Evolutionary conservation across 768 basidiomycete genomes (phyloP).

Genomic region (Gloeopeniophorella convolvens): DNA sequence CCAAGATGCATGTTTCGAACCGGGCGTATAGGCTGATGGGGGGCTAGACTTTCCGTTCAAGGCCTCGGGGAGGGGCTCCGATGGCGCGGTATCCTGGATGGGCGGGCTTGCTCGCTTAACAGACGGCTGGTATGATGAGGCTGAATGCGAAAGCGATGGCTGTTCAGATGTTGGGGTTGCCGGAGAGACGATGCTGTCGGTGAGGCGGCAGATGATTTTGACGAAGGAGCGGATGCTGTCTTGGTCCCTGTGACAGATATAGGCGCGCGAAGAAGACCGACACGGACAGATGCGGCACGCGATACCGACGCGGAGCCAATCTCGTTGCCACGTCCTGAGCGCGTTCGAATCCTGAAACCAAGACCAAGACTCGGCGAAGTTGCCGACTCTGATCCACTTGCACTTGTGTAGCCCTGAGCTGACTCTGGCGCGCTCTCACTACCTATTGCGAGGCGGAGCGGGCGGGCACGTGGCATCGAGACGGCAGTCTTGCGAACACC

Average conservation of each 20-base stretch:
- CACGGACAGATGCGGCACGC: constrained; percentile 8
- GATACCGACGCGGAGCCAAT: background rate
- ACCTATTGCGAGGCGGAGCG: constrained; percentile 9
- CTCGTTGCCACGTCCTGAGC: background rate
- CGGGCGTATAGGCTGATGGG: background rate
- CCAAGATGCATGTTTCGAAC: constrained; percentile 16
- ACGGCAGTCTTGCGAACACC: constrained; percentile 10
- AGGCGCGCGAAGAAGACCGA: constrained; percentile 14
- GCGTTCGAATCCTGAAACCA: constrained; percentile 15
- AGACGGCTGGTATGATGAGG: background rate
- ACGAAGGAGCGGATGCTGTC: constrained; percentile 1
- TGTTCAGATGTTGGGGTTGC: constrained; percentile 5
- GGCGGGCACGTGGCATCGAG: constrained; percentile 9
- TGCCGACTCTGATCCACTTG: constrained; percentile 15
- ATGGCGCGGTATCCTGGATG: background rate
- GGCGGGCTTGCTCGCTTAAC: constrained; percentile 10
- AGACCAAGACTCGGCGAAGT: constrained; percentile 16
- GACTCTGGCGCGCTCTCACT: constrained; percentile 18
- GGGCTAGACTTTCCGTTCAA: too few relatives aligned
- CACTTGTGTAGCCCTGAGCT: constrained; percentile 12
- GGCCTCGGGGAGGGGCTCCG: background rate
- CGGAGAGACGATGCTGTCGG: constrained; percentile 3
- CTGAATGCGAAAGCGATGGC: background rate
- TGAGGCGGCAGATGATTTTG: background rate
- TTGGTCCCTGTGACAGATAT: constrained; percentile 1